Conservation (phyloP, 495 filamentous ascomycete genomes). For the Trichoderma gamsii region DNA sequence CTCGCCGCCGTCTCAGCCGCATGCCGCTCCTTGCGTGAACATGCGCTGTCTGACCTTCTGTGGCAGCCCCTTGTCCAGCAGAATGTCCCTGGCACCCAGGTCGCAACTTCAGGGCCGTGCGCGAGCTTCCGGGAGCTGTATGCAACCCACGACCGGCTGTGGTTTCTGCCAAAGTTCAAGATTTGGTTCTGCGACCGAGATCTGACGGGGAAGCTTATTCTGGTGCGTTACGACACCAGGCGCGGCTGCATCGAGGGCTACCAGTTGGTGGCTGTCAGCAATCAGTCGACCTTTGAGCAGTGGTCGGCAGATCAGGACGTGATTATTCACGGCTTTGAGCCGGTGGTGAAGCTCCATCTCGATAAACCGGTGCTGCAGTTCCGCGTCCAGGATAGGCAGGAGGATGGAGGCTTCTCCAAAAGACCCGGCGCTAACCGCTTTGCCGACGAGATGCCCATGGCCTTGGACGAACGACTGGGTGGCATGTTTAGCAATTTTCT, state of each 20-base stretch:
- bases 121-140: slow-evolving; percentile 62
- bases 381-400: slow-evolving; percentile 24
- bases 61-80: slow-evolving; percentile 60
- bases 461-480: slow-evolving; percentile 31
- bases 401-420: slow-evolving; percentile 16
- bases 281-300: slow-evolving; percentile 41
- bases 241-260: slow-evolving; percentile 75
- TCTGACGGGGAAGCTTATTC: slow-evolving; percentile 61
- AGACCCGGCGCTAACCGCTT: slow-evolving; percentile 26
- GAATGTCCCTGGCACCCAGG: slow-evolving; percentile 49
- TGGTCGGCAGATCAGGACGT: slow-evolving; percentile 66
- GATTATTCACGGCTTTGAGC: slow-evolving; percentile 67
- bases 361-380: slow-evolving; percentile 65
- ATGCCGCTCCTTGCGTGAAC: slow-evolving; percentile 47
- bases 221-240: slow-evolving; percentile 65
- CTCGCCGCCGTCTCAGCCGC: slow-evolving; percentile 49
- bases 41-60: slow-evolving; percentile 49
- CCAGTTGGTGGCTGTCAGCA: slow-evolving; percentile 61
- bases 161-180: slow-evolving; percentile 75
- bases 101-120: slow-evolving; percentile 52
- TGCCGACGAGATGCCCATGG: slow-evolving; percentile 49
- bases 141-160: slow-evolving; percentile 65
- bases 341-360: slow-evolving; percentile 60
- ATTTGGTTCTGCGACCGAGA: slow-evolving; percentile 78
- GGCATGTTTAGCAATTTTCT: slow-evolving; percentile 39